Evolutionary conservation across 306 rosid genomes (phyloP), one percentile per base, ranked within the genome.

Genomic region (Quillaja saponaria): DNA sequence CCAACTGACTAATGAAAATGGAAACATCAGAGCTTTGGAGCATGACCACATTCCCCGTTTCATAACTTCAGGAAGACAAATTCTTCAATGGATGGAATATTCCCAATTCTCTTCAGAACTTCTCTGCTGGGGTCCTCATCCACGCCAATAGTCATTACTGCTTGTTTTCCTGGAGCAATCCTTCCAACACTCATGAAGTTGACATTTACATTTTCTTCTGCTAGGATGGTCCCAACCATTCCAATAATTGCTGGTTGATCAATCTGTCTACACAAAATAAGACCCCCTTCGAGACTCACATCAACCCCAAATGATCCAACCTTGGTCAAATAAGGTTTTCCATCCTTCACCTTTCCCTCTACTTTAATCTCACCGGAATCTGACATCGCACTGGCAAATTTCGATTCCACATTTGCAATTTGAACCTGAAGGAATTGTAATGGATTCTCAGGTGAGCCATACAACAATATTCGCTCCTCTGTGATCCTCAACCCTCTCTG

Each of bases 191-290:
- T 83, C 88, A 83, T 83, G 71, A 83, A 83, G 63, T 85, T 83
- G 13, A 83, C 88, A 19, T 83, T 83, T 38, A 83, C 82, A 49
- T 79, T 83, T 64, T 79, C 88, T 65, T 79, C 80, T 35, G 85
- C 88, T 28, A 83, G 62, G 58, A 83, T 79, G 80, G 78, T 83
- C 55, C 88, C 88, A 34, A 83, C 82, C 19, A 3, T 54, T 63
- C 88, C 88, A n/a, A 83, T 83, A 80, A 83, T 76, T 42, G 85
- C 88, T 0, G 88, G 88, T 68, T 83, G 88, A 72, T 83, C 88
- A 5, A 83, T 85, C 73, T 83, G 88, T 58, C 88, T 73, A 66
- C 88, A 83, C 35, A 83, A 78, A 10, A 83, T 76, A 19, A 83
- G 62, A 51, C 63, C 79, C 10, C 88, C 88, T 58, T 83, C 88